These are phyloP conservation scores for Zygnema circumcarinatum DNA, from an alignment of 139 green algal genomes.

Conservation along the genomic window DNA sequence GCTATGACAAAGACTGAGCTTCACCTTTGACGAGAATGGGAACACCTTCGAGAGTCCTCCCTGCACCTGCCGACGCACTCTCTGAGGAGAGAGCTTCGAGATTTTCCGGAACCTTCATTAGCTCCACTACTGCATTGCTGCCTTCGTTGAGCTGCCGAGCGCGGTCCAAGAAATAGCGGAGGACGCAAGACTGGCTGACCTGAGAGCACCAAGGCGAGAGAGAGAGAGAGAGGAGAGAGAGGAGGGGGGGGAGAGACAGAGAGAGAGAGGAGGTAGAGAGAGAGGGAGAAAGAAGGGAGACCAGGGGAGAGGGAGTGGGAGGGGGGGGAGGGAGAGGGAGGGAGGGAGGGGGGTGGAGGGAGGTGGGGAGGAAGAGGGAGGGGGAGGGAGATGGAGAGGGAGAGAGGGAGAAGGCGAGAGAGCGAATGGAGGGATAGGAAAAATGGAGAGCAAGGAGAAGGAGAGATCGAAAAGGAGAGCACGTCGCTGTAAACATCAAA, in stretches of 20 bases:
- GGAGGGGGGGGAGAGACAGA: background rate
- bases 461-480: too few species aligned
- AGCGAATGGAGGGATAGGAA: background rate
- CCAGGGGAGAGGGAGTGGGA: background rate
- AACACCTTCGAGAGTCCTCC: background rate
- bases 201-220: background rate
- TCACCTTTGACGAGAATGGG: background rate
- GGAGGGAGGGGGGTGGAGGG: background rate
- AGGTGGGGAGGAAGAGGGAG: background rate
- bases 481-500: too few species aligned
- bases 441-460: background rate
- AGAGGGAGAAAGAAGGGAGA: background rate
- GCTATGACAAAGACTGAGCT: background rate
- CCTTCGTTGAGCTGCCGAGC: background rate
- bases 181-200: background rate
- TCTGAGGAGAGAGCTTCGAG: background rate
- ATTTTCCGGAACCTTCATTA: background rate
- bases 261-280: background rate
- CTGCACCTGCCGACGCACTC: background rate
- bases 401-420: background rate
- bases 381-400: background rate
- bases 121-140: background rate
- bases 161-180: background rate
- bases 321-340: too few species aligned
- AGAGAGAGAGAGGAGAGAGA: background rate